Evolutionary conservation across 2,329 filamentous ascomycete genomes (phyloP), one percentile per base, ranked within the genome.

Genomic region (Fusarium coicis): DNA sequence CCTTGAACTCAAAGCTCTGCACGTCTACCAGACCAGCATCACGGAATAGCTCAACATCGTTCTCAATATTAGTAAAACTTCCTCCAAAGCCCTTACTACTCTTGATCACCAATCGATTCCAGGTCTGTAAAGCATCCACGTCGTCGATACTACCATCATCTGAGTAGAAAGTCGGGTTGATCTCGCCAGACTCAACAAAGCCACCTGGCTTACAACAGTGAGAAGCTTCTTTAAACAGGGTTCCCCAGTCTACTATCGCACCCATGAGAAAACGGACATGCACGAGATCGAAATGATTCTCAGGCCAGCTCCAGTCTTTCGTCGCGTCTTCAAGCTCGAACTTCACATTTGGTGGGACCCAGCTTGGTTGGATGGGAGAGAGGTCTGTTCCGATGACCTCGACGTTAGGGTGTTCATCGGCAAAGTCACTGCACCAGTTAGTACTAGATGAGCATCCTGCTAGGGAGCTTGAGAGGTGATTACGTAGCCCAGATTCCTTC

Each of bases 1-100:
- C 63, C 34, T 70, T 70, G 43, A 63, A 67, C 19, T 67, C 42
- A 18, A 66, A 44, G 5, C 10, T 39, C 8, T 55, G 32, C 12
- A 70, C 40, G 5, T 60, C 67, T 2, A 39, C 50, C 12, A 70
- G 40, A 6, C 63, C 58, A 21, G 63, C 67, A 5, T 56, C 43
- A 1, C 23, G 37, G 12, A 68, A 23, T 10, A 54, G 19, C 8
- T 56, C 28, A 10, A 63, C 16, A 0, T 53, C 58, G 7, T 63
- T 40, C 6, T 57, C 39, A 1, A 63, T 49, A 1, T 50, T 36
- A 12, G 49, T 40, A 1, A 60, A 60, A 10, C 57, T 60, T 7
- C 57, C 3, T 0, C 57, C 37, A 8, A 54, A 60, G 4, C 28
- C 47, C 5, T 42, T 54, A 1, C 46, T 28, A 16, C 46, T 52